These are phyloP conservation scores for Aspergillus sergii DNA, from an alignment of 2,329 filamentous ascomycete species.

Conservation along the genomic window DNA sequence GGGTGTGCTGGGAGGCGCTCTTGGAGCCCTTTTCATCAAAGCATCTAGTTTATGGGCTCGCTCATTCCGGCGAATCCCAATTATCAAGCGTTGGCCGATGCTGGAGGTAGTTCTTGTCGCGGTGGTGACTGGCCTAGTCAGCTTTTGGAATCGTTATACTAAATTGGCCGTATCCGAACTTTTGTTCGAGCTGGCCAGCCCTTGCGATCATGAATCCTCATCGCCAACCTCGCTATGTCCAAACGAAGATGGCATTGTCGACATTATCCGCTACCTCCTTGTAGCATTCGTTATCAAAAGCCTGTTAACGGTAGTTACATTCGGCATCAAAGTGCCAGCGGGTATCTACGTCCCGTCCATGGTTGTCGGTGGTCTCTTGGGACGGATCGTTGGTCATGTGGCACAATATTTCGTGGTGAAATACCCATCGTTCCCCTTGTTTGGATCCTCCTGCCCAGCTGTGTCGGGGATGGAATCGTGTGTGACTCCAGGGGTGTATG, in stretches of 20 bases:
- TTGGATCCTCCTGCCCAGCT: slow-evolving; percentile 68
- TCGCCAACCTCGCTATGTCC: slow-evolving; percentile 81
- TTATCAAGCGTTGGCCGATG: slow-evolving; percentile 82
- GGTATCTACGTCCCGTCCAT: slow-evolving; percentile 98
- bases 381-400: slow-evolving; percentile 81
- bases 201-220: slow-evolving; percentile 70
- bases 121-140: slow-evolving; percentile 76
- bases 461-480: slow-evolving; percentile 73
- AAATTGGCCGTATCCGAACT: slow-evolving; percentile 88
- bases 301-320: slow-evolving; percentile 83
- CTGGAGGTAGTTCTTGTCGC: slow-evolving; percentile 89
- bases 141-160: slow-evolving; percentile 92
- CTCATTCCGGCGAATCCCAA: slow-evolving; percentile 76
- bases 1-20: slow-evolving; percentile 78
- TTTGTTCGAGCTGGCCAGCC: slow-evolving; percentile 85
- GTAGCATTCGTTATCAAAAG: slow-evolving; percentile 88
- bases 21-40: slow-evolving; percentile 95
- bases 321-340: slow-evolving; percentile 93
- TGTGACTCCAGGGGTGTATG: slow-evolving; percentile 96
- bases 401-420: slow-evolving; percentile 79
- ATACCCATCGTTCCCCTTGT: slow-evolving; percentile 72
- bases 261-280: slow-evolving; percentile 70
- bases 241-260: slow-evolving; percentile 72
- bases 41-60: slow-evolving; percentile 87
- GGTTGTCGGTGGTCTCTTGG: slow-evolving; percentile 93